These are phyloP conservation scores for Xylaria sp. DNA, from an alignment of 2,329 filamentous ascomycete species.

Conservation along the genomic window DNA sequence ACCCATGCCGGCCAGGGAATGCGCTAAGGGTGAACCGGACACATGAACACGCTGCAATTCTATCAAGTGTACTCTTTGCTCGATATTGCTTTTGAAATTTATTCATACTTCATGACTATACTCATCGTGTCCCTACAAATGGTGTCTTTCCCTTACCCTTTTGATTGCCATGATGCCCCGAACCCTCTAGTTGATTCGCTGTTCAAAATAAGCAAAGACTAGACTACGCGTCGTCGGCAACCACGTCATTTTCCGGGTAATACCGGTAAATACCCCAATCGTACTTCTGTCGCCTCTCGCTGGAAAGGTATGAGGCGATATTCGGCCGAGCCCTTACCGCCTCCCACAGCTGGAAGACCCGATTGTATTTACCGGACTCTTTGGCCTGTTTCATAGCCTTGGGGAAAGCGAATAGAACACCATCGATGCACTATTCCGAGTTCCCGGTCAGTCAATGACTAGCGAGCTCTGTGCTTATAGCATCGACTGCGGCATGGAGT, in stretches of 20 bases:
- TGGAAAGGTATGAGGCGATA: conserved; percentile 70
- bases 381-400: conserved; percentile 63
- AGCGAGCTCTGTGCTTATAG: neutral
- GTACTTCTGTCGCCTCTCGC: conserved; percentile 66
- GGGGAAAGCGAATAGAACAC: conserved; percentile 69
- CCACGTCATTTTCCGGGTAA: conserved; percentile 49
- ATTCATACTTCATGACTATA: neutral
- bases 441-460: neutral
- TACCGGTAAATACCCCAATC: conserved; percentile 67
- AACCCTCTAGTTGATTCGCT: neutral
- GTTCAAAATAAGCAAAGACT: neutral
- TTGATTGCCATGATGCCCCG: neutral
- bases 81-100: too few species aligned
- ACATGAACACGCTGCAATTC: neutral
- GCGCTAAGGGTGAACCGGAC: neutral
- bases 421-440: conserved; percentile 47
- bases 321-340: conserved; percentile 65
- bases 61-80: neutral
- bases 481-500: neutral
- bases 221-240: too few species aligned
- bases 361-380: conserved; percentile 58
- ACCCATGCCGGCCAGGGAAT: neutral
- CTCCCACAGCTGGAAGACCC: conserved; percentile 67
- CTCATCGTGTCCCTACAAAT: neutral
- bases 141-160: neutral